Percentiles rank a stretch among this genome's conserved stretches.
phyloP scores from a whole-genome alignment of 2,329 filamentous ascomycete species.

The Fusarium temperatum region DNA sequence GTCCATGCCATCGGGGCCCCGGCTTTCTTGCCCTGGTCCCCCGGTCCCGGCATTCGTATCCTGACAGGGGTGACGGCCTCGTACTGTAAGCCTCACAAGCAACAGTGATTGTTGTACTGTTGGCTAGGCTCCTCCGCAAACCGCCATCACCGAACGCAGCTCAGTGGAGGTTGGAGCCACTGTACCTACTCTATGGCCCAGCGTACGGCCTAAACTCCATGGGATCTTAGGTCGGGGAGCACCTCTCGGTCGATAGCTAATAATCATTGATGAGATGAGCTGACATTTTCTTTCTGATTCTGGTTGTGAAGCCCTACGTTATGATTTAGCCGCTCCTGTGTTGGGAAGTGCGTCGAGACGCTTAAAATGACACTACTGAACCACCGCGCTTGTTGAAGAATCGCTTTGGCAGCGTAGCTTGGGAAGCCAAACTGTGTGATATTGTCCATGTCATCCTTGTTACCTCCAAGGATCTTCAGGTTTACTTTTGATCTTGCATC shows the following conservation, averaged over 20 bases:
- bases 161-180: slow-evolving; percentile 14
- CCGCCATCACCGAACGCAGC: slow-evolving; percentile 19
- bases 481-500: slow-evolving; percentile 24
- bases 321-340: background rate
- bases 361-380: slow-evolving; percentile 5
- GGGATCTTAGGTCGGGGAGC: background rate
- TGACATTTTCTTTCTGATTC: background rate
- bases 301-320: background rate
- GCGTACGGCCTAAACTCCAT: slow-evolving; percentile 10
- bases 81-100: slow-evolving; percentile 32
- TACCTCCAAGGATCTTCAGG: background rate
- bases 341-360: slow-evolving; percentile 9
- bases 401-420: background rate
- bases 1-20: slow-evolving; percentile 23
- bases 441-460: background rate
- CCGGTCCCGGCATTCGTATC: slow-evolving; percentile 33
- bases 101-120: slow-evolving; percentile 3
- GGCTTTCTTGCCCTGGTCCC: slow-evolving; percentile 26
- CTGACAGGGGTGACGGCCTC: slow-evolving; percentile 27
- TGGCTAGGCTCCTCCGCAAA: slow-evolving; percentile 12
- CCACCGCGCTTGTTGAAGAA: slow-evolving; percentile 2
- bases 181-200: background rate
- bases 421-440: background rate
- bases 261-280: background rate
- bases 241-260: background rate